Percentiles rank a stretch among this genome's conserved stretches.
phyloP scores from a whole-genome alignment of 2,329 filamentous ascomycete species.

The Fusarium torulosum region DNA sequence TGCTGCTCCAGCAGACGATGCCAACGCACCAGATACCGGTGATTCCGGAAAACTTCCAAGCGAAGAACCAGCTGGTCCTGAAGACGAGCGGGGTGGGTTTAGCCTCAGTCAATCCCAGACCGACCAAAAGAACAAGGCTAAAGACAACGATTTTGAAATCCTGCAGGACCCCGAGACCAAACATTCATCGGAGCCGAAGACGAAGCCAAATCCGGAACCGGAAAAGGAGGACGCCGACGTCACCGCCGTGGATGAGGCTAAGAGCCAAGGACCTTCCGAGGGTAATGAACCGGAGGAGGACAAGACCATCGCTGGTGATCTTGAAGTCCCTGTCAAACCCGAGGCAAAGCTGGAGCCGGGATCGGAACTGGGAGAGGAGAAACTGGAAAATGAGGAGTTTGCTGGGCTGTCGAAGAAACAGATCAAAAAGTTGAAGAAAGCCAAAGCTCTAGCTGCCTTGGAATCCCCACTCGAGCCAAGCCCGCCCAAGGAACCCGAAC shows the following conservation, averaged over 20 bases:
- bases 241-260: conserved; percentile 42
- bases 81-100: conserved; percentile 50
- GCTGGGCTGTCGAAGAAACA: conserved; percentile 48
- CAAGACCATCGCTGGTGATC: conserved; percentile 34
- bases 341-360: conserved; percentile 35
- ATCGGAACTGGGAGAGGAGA: conserved; percentile 38
- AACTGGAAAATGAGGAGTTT: conserved; percentile 41
- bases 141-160: conserved; percentile 49
- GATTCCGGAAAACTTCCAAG: conserved; percentile 40
- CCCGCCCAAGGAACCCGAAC: conserved; percentile 33
- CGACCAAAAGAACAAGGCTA: conserved; percentile 53
- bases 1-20: conserved; percentile 23
- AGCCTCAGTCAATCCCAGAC: conserved; percentile 49
- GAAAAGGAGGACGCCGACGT: conserved; percentile 46
- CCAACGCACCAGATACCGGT: conserved; percentile 35
- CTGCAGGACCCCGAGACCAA: conserved; percentile 48
- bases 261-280: conserved; percentile 37
- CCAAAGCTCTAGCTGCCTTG: conserved; percentile 40
- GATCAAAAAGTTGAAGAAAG: conserved; percentile 45
- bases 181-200: conserved; percentile 42
- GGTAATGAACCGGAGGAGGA: conserved; percentile 32
- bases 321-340: conserved; percentile 36
- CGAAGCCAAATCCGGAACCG: conserved; percentile 43
- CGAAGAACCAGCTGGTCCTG: conserved; percentile 46
- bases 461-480: conserved; percentile 34